Base-by-base conservation (phyloP, 768 basidiomycete genomes). In the Calocybe cyanea region DNA sequence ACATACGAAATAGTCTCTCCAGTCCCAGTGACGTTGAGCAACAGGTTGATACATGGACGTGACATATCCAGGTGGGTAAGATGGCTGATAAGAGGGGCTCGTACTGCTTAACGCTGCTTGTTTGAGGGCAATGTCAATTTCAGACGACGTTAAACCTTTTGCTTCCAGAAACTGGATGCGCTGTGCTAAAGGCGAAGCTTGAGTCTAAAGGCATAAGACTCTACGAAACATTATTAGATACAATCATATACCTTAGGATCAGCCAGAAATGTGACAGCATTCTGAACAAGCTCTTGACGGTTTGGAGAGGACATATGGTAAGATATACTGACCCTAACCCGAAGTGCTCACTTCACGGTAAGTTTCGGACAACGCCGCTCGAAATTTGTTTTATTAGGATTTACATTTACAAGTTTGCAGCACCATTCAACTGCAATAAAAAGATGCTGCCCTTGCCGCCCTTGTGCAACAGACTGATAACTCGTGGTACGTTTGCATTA, bases 1-100 rank as follows among this genome's bases (percentile, higher is more conserved):
- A 41, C 89, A 59, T 60, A 94, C 93, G 63, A 98, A 99, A 64
- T 95, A 92, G 67, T 99, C 96, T 47, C 94, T 75, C 96, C 96
- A 99, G 63, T 98, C 95, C 79, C 89, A 83, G 48, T 70, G 72
- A 7, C 77, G 11, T 35, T 67, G 57, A 13, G 72, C 72, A 21
- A 61, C 59, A 41, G 66, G 53, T 13, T 67, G 61, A 50, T 71
- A 65, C 15, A 72, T 66, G 30, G 58, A 57, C 2, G 47, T 56
- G n/a, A 63, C 69, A 63, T 82, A 86, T 1, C 63, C 57, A 38
- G 72, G 56, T 44, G 64, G 48, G 57, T 77, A 77, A 28, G 58
- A 60, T 4, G 57, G 49, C 30, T 54, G 52, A 56, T 46, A 58
- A 32, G 43, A 51, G 23, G 44, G 52, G n/a, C 23, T 46, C 36